Evolutionary conservation across 208 protist species (phyloP), one percentile per base, ranked within the genome.

Genomic region (Phytomonas francai): DNA sequence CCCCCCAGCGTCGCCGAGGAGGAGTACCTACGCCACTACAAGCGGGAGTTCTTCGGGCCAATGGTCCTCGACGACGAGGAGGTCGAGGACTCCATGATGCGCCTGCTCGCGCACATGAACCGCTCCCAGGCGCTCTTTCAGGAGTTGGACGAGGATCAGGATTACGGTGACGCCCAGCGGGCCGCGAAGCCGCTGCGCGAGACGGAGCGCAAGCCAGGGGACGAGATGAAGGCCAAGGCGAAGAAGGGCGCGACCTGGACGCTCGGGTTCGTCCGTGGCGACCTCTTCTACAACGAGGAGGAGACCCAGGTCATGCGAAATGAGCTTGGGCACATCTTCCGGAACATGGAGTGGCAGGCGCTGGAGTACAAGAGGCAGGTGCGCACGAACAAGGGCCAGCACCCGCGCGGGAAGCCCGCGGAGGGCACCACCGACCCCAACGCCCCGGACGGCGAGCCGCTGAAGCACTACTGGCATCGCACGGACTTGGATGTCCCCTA

Each of bases 201-300:
- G 64, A 81, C 78, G 29, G 90, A 95, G 68, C 77, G 68, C 57
- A 72, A 82, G 0, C 90, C 90, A 16, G 80, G 83, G 19, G 71
- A 84, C 63, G 90, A 95, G 70, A 67, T 80, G 31, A 71, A 73
- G 36, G 77, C 85, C 32, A 80, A 83, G 49, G 76, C 70, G 32
- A 77, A 83, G 57, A 45, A 65, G 30, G 89, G 89, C 6, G 89
- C 89, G 16, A 95, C 87, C 56, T 95, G 90, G 90, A 95, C 90
- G 19, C 61, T 91, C 5, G 87, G 83, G 22, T 95, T 95, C 45
- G 87, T 85, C 5, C 85, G 87, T 14, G 90, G 90, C 4, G 87
- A 95, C 58, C 78, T 95, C 62, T 95, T 95, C 70, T 95, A 95
- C 78, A 95, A 95, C 61, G 87, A 95, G 70, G 87, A 95, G 76